Conservation (phyloP, 331 rosid genomes). For the Malus hybrid region DNA sequence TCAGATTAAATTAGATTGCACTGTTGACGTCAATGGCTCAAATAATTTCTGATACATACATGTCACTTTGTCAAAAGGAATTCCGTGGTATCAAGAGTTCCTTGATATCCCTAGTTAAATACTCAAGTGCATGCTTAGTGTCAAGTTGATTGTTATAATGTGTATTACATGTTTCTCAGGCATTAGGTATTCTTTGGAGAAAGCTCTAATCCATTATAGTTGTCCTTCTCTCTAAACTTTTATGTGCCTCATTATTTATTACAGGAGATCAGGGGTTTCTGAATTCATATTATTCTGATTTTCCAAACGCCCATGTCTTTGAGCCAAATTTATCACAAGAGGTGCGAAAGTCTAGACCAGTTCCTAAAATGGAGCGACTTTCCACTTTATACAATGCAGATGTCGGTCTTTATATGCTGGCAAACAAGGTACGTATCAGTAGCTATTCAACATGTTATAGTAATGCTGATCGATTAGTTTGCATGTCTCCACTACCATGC, state of each 20-base stretch:
- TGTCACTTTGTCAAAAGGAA: neutral
- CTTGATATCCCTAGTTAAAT: neutral
- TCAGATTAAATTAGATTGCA: neutral
- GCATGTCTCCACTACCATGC: neutral
- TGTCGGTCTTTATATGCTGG: conserved; percentile 99
- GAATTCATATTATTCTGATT: conserved; percentile 77
- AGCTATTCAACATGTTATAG: neutral
- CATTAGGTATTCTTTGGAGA: neutral
- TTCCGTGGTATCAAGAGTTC: neutral
- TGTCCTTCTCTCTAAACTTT: neutral
- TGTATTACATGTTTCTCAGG: neutral
- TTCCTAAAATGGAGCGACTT: conserved; percentile 93
- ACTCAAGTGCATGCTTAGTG: neutral
- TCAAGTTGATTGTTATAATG: neutral
- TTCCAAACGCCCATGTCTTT: conserved; percentile 89
- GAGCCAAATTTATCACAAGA: conserved; percentile 66
- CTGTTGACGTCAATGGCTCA: neutral
- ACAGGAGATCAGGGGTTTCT: conserved; percentile 98
- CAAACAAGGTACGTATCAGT: conserved; percentile 72
- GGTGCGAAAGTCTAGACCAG: conserved; percentile 52
- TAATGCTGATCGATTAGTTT: neutral
- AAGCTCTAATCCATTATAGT: neutral
- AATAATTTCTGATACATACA: neutral
- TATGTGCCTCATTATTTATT: conserved; percentile 2
- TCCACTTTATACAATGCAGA: conserved; percentile 97